Evolutionary conservation across 176 grass and related monocot species (phyloP).

Genomic region (Zea luxurians): DNA sequence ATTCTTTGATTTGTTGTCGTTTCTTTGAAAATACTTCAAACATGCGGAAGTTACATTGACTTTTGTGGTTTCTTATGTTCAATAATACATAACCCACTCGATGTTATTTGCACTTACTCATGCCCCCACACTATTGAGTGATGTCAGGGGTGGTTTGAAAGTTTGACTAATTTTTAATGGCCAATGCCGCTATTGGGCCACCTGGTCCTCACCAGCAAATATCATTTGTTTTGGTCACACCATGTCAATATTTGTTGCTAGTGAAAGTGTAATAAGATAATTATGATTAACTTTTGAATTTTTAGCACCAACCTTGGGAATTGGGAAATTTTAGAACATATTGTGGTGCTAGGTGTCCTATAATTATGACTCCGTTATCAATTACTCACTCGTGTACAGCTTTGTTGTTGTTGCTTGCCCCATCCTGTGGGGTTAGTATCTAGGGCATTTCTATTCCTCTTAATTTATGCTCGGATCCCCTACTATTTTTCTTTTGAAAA

Average conservation of each 20-base stretch:
- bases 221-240: not conserved
- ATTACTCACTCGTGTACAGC: not conserved
- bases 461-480: not conserved
- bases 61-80: slow-evolving; percentile 20
- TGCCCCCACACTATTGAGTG: not conserved
- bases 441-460: not conserved
- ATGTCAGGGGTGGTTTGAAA: not conserved
- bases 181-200: not conserved
- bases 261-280: slow-evolving; percentile 6
- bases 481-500: not conserved
- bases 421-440: not conserved
- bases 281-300: slow-evolving; percentile 21
- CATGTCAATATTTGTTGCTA: not conserved
- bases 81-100: not conserved
- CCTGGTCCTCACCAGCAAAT: slow-evolving; percentile 2
- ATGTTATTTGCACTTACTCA: not conserved
- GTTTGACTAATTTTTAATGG: not conserved
- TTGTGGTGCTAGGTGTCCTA: not conserved
- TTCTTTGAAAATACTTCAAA: slow-evolving; percentile 24
- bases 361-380: slow-evolving; percentile 5
- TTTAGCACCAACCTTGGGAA: slow-evolving; percentile 5
- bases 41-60: not conserved
- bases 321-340: not conserved
- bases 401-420: not conserved
- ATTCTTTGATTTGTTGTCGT: not conserved